phyloP scores from a whole-genome alignment of 495 filamentous ascomycete genomes.

The Podospora australis region DNA sequence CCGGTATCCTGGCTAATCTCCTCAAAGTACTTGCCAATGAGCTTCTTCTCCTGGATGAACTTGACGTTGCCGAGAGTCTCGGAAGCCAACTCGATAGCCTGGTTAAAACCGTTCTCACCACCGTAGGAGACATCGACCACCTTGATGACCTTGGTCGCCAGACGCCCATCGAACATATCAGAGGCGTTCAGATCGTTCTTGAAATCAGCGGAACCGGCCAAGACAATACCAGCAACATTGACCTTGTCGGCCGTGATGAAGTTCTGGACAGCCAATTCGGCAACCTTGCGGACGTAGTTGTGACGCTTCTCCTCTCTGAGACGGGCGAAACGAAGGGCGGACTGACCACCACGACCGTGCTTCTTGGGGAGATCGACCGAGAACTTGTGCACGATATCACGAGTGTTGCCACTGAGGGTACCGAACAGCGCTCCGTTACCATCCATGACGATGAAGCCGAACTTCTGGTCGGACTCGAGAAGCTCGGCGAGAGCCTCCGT shows the following conservation, averaged over 20 bases:
- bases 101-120: slow-evolving; percentile 98
- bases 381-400: slow-evolving; percentile 96
- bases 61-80: slow-evolving; percentile 99
- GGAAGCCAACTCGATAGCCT: slow-evolving; percentile 89
- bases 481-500: slow-evolving; percentile 95
- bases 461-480: slow-evolving; percentile 96
- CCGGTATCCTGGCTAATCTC: slow-evolving; percentile 96
- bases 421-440: slow-evolving; percentile 97
- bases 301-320: slow-evolving; percentile 99
- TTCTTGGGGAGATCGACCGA: slow-evolving; percentile 97
- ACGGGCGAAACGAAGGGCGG: slow-evolving; percentile 96
- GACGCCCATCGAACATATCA: slow-evolving; percentile 89
- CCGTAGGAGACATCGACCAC: slow-evolving; percentile 98
- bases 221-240: slow-evolving; percentile 89
- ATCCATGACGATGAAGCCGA: slow-evolving; percentile 99
- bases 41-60: slow-evolving; percentile 99
- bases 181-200: slow-evolving; percentile 98
- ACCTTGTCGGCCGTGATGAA: slow-evolving; percentile 97
- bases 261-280: slow-evolving; percentile 94
- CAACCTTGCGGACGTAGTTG: slow-evolving; percentile 98
- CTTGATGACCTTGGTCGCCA: slow-evolving; percentile 95
- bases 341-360: slow-evolving; percentile 99
- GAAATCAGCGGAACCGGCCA: slow-evolving; percentile 97
- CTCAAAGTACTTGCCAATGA: slow-evolving; percentile 97
- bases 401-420: slow-evolving; percentile 91